Conservation (phyloP, 176 grass and related monocot species). For the Alopecurus myosuroides region DNA sequence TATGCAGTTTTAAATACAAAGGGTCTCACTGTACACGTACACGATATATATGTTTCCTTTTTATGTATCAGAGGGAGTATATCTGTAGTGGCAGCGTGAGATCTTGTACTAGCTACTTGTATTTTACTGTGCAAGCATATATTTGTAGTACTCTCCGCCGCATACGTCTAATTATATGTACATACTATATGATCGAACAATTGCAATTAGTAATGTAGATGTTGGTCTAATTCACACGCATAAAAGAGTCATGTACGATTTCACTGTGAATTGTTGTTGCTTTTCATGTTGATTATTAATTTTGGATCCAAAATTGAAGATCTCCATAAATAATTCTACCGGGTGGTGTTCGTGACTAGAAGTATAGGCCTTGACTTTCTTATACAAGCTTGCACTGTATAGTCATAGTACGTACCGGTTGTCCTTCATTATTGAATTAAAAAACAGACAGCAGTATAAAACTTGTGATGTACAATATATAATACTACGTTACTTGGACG, state of each 20-base stretch:
- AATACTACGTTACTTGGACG: not conserved
- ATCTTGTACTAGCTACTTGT: slow-evolving; percentile 19
- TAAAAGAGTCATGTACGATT: not conserved
- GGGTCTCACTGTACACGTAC: slow-evolving; percentile 6
- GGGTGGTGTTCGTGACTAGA: not conserved
- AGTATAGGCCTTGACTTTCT: slow-evolving; percentile 28
- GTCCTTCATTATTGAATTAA: slow-evolving; percentile 3
- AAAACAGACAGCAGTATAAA: not conserved
- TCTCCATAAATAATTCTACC: not conserved
- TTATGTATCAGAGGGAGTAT: too few species aligned
- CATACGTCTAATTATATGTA: not conserved
- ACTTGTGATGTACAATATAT: not conserved
- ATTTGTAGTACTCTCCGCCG: not conserved
- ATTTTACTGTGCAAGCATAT: not conserved
- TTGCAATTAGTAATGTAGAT: not conserved
- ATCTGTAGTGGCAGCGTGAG: slow-evolving; percentile 18
- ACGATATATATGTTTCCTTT: not conserved
- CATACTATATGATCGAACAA: not conserved
- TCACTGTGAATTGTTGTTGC: not conserved
- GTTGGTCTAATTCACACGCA: not conserved
- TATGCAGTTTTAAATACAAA: slow-evolving; percentile 15
- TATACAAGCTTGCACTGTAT: not conserved
- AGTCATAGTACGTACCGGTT: not conserved
- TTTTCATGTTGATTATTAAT: not conserved
- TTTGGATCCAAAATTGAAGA: not conserved